phyloP scores from a whole-genome alignment of 129 eudicot genomes.

The Chrysanthemum lavandulifolium region DNA sequence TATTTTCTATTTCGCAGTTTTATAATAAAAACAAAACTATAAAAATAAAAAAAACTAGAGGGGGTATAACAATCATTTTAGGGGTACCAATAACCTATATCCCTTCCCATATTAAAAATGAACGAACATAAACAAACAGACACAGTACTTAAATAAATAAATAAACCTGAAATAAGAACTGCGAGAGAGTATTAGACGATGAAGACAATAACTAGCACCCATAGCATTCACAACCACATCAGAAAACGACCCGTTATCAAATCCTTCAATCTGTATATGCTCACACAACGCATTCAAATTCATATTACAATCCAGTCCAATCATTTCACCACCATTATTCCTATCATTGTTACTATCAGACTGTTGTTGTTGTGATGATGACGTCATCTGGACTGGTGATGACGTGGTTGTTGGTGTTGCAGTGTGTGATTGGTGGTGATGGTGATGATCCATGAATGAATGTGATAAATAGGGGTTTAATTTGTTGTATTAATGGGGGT shows the following conservation, averaged over 20 bases:
- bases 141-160: too few species aligned
- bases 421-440: conserved; percentile 31
- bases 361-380: neutral
- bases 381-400: conserved; percentile 40
- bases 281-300: conserved; percentile 80
- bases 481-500: neutral
- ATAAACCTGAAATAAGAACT: conserved; percentile 84
- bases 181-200: conserved; percentile 91
- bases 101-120: too few species aligned
- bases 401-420: conserved; percentile 38
- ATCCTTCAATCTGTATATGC: conserved; percentile 84
- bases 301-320: conserved; percentile 51
- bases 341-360: conserved; percentile 20
- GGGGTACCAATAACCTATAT: too few species aligned
- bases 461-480: too few species aligned
- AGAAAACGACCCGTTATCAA: conserved; percentile 74
- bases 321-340: conserved; percentile 2
- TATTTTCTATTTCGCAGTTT: too few species aligned
- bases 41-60: too few species aligned
- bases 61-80: too few species aligned
- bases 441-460: neutral
- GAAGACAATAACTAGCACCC: conserved; percentile 84
- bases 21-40: too few species aligned
- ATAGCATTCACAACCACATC: conserved; percentile 84
- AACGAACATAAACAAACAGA: too few species aligned